Conservation (phyloP, 257 asterid genomes). For the Voacanga thouarsii region DNA sequence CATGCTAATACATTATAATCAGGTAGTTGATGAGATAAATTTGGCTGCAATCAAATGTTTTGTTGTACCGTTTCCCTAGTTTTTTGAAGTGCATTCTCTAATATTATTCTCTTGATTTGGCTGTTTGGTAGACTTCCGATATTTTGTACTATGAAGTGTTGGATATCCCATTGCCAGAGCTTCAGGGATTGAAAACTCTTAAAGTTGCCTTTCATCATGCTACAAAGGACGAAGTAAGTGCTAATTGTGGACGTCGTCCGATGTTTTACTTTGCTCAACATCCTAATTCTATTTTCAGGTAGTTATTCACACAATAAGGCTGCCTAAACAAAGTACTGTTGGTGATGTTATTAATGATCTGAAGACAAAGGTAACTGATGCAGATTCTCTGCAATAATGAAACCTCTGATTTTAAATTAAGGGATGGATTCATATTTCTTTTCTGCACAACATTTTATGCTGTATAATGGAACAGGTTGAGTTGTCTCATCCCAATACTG, state of each 20-base stretch:
- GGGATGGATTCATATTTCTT: background rate
- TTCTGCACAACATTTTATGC: slow-evolving; percentile 15
- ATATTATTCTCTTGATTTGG: slow-evolving; percentile 5
- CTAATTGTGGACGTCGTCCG: background rate
- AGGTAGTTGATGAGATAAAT: slow-evolving; percentile 39
- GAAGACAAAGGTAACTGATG: slow-evolving; percentile 54
- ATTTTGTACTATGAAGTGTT: slow-evolving; percentile 87
- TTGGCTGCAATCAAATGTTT: background rate
- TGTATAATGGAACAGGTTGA: slow-evolving; percentile 53
- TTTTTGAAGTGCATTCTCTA: slow-evolving; percentile 10
- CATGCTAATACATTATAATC: slow-evolving; percentile 90
- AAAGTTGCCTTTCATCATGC: slow-evolving; percentile 88
- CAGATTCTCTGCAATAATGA: too few relatives aligned
- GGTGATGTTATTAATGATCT: slow-evolving; percentile 74
- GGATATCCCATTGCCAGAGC: slow-evolving; percentile 90
- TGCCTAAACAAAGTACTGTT: slow-evolving; percentile 79
- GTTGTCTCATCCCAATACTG: slow-evolving; percentile 73
- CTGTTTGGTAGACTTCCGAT: slow-evolving; percentile 58
- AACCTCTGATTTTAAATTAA: background rate
- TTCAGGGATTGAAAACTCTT: slow-evolving; percentile 84
- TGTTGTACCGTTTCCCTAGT: background rate
- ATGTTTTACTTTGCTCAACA: background rate
- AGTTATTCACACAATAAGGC: slow-evolving; percentile 61
- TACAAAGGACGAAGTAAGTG: slow-evolving; percentile 78
- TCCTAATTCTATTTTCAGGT: slow-evolving; percentile 43